Evolutionary conservation across 2,329 filamentous ascomycete species (phyloP), one percentile per base, ranked within the genome.

Genomic region (Aphanocladium album): DNA sequence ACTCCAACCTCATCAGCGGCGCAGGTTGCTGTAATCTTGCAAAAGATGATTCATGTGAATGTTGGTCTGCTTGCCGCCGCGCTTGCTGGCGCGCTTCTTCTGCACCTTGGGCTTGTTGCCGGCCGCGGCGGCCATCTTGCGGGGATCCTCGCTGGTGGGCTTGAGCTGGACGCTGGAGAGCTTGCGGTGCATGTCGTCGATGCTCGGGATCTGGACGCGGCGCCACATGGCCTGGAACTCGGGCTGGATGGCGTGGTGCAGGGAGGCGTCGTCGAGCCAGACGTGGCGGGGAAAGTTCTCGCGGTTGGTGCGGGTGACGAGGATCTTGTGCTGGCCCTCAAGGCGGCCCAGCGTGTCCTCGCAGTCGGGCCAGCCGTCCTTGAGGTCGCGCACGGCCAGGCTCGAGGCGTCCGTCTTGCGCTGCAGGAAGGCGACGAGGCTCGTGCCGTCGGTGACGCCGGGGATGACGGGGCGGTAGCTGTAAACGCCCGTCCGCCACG

Each of bases 361-460:
- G 69, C 91, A 96, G 68, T 89, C 88, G 25, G 89, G 87, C 95
- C 95, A 99, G 64, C 95, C 95, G 72, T 99, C 95, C 76, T 96
- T 96, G 63, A 99, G 83, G 68, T 97, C 92, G 73, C 91, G 92
- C 64, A 98, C 91, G 41, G 82, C 83, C 59, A 98, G 84, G 14
- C 91, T 91, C 65, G 89, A 86, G 1, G 91, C 90, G 62, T 92
- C 92, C 57, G 85, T 86, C 75, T 93, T 92, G 58, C 83, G 81
- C 75, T 96, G 92, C 35, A 99, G 83, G 71, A 91, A 89, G 60
- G 83, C 84, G 59, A 96, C 85, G 59, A 99, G 83, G 67, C 92
- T 86, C 43, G 89, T 87, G 62, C 87, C 86, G 69, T 86, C 88
- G 67, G 86, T 87, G 63, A 99, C 93, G 63, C 90, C 87, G 3